Base-by-base conservation (phyloP, 441 rosid species). In the Euphorbia schlechtendalii region DNA sequence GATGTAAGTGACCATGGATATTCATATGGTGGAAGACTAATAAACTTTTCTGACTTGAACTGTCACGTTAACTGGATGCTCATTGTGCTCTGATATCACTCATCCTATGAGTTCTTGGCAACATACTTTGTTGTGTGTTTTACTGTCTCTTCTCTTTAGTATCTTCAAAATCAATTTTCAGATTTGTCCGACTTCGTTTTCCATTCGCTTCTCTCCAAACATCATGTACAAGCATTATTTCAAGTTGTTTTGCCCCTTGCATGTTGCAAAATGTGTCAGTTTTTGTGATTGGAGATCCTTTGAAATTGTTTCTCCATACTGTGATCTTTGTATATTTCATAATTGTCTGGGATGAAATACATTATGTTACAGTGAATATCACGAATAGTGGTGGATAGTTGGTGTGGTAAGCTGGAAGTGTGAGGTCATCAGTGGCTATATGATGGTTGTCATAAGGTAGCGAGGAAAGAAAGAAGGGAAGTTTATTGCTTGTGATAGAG, bases 1-100 rank as follows among this genome's bases (percentile, higher is more conserved):
- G 71, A 75, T 67, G 90, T 81, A 27, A 17, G 38, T 28, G 43
- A 63, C 21, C 52, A 30, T 61, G 63, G 38, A 59, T 30, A 36
- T 13, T 25, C 2, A 25, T 61, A 30, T 18, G 49, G 30, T 24
- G 12, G 11, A 46, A 61, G 28, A 15, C 21, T 61, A 61, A 17
- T 30, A 34, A 54, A 5, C 13, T 60, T 41, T 30, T 38, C 18
- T 18, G n/a, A 4, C 8, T 27, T 27, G 45, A 38, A 53, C 59
- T 25, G 36, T 55, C 43, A 1, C 43, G 27, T 56, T 56, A 10
- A 43, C 25, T 27, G 41, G 20, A 55, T 65, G 69, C 34, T 56
- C 61, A 24, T 28, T 41, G 18, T 55, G 0, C 14, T 43, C 43
- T 38, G 17, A 43, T 56, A 43, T 41, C 28, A 56, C 57, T 48